Evolutionary conservation across 257 asterid species (phyloP).

Genomic region (Verbascum thapsus): DNA sequence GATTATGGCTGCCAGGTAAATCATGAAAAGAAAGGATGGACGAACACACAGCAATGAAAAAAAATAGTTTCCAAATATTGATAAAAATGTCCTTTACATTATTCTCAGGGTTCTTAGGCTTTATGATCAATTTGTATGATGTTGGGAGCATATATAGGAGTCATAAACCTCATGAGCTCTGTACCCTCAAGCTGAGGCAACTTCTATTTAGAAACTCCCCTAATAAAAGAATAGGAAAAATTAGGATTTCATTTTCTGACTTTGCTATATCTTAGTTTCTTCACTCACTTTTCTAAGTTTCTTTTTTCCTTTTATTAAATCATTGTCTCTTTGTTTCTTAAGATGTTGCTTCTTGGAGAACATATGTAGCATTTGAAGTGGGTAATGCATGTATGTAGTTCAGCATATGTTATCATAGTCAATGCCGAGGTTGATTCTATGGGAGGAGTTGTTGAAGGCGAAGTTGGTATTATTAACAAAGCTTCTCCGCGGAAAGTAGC

Average conservation of each 20-base stretch:
- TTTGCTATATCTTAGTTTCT: constrained; percentile 1
- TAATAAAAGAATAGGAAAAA: background rate
- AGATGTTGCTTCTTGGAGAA: constrained; percentile 26
- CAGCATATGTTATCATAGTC: constrained; percentile 70
- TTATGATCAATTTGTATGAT: too few species aligned
- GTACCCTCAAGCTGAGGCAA: too few species aligned
- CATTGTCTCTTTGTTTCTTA: constrained; percentile 17
- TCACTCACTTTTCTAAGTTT: constrained; percentile 17
- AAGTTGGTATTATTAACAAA: constrained; percentile 65
- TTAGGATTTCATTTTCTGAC: background rate
- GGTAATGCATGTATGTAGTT: constrained; percentile 78
- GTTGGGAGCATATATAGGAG: too few species aligned
- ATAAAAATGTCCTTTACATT: too few species aligned
- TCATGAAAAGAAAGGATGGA: too few species aligned
- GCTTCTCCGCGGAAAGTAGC: constrained; percentile 64
- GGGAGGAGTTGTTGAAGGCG: constrained; percentile 90
- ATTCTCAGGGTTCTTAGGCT: too few species aligned
- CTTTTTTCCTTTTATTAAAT: constrained; percentile 14
- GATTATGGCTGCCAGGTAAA: too few species aligned
- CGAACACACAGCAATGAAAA: too few species aligned
- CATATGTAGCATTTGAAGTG: constrained; percentile 38
- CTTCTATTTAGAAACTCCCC: constrained; percentile 6
- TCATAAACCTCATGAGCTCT: too few species aligned
- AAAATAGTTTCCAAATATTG: too few species aligned
- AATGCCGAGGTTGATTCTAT: constrained; percentile 89